Evolutionary conservation across 257 asterid genomes (phyloP), one percentile per base, ranked within the genome.

Genomic region (Solanum appendiculatum): DNA sequence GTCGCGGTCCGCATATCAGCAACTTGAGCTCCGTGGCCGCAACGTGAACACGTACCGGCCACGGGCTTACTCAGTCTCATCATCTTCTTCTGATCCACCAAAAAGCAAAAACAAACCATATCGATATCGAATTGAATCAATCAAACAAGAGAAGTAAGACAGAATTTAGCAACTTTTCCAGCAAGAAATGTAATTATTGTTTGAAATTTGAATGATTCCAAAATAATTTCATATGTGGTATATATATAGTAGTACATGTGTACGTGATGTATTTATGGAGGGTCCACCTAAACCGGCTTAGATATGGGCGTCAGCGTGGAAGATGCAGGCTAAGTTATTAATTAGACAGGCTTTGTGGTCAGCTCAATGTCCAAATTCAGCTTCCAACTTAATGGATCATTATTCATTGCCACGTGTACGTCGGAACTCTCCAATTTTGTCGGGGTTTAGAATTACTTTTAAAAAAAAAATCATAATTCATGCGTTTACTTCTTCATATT

Each of bases 41-140:
- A 96, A 87, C 99, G 91, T 3, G 98, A 93, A 37, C 99, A 96
- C 87, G 88, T 88, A 33, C 96, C 98, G 2, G 99, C 98, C 88
- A 85, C 93, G 87, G 98, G 98, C 90, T 92, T 94, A 85, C 87
- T 88, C 93, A 89, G 91, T 85, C 90, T 89, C 73, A 93, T 89
- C 85, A 86, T 91, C 86, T 88, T 93, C 92, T 90, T 95, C 90
- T 95, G 98, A 83, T 95, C 98, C 87, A 95, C 97, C 93, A 95
- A 87, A 85, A 95, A 95, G 87, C 98, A 95, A 92, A 95, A 93
- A 82, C 96, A 95, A 75, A 93, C 98, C 98, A 70, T 48, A 48
- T 54, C n/a, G 60, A 13, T 46, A 46, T 46, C 4, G 20, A 5
- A 68, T 15, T n/a, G 0, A 54, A 68, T 66, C 23, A 23, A 66